These are phyloP conservation scores for Colletotrichum lini DNA, from an alignment of 2,329 filamentous ascomycete species.

Conservation along the genomic window DNA sequence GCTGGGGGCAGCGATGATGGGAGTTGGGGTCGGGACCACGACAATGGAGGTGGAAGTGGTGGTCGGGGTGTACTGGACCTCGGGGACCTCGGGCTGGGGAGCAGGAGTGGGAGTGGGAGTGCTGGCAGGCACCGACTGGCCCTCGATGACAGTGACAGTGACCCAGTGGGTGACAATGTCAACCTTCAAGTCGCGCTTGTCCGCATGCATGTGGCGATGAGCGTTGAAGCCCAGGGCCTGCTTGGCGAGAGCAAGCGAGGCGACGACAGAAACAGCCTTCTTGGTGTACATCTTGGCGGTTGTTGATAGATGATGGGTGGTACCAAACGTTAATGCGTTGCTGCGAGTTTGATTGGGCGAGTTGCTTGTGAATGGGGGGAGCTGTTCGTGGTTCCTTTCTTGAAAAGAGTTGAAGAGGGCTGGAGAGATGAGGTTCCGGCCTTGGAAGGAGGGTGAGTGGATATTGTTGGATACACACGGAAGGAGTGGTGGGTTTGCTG, in stretches of 20 bases:
- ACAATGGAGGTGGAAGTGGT: slow-evolving; percentile 38
- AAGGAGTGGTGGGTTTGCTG: slow-evolving; percentile 30
- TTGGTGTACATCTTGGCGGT: slow-evolving; percentile 59
- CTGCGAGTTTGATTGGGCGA: slow-evolving; percentile 32
- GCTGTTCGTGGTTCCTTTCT: slow-evolving; percentile 30
- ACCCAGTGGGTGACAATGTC: slow-evolving; percentile 56
- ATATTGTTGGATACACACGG: slow-evolving; percentile 34
- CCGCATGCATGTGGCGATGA: slow-evolving; percentile 58
- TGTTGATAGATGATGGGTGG: slow-evolving; percentile 36
- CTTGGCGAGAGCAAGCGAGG: slow-evolving; percentile 60
- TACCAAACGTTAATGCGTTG: slow-evolving; percentile 4
- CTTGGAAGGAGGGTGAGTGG: slow-evolving; percentile 37
- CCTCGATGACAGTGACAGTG: slow-evolving; percentile 59
- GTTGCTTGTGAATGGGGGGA: slow-evolving; percentile 21
- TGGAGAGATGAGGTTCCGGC: slow-evolving; percentile 25
- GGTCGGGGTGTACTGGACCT: slow-evolving; percentile 29
- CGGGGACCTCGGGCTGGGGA: slow-evolving; percentile 24
- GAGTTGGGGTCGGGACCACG: slow-evolving; percentile 13
- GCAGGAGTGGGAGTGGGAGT: slow-evolving; percentile 23
- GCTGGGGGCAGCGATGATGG: slow-evolving; percentile 31
- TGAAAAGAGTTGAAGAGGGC: slow-evolving; percentile 9
- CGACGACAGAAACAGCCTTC: slow-evolving; percentile 56
- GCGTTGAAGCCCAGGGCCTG: slow-evolving; percentile 59
- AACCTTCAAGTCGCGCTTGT: slow-evolving; percentile 53
- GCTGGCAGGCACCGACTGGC: slow-evolving; percentile 43